Evolutionary conservation across 768 basidiomycete species (phyloP), one percentile per base, ranked within the genome.

Genomic region (Pleurotus tuber-regium): DNA sequence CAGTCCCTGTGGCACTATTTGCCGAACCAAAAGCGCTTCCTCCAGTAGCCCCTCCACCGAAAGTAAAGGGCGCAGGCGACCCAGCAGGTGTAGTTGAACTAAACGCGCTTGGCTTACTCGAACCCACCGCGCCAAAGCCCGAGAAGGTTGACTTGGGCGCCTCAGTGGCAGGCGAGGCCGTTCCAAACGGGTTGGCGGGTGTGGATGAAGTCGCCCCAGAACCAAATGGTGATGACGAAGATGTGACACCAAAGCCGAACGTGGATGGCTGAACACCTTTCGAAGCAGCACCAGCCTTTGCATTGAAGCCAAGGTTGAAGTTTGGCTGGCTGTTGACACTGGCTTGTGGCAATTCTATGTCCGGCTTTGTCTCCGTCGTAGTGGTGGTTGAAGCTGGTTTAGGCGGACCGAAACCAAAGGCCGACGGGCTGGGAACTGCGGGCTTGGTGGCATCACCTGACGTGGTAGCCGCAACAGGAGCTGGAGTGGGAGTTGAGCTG

Each of bases 401-500:
- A 4, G 43, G 57, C 16, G 50, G 11, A 24, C 24, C 29, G 33
- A 54, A 54, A 16, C 61, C 57, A 44, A 60, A 65, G 26, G 51
- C 43, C 54, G 26, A 36, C 12, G 46, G 46, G 10, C 43, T 41
- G 24, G 47, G 44, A 18, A 38, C 48, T 10, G 53, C 26, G 9
- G 46, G 46, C 29, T 48, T 48, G 4, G 14, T 21, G 39, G 40
- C 26, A 30, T 39, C 46, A 28, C n/a, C 21, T 4, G 44, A 44
- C 25, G 43, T 24, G 12, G 21, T 41, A n/a, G n/a, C n/a, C n/a
- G n/a, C n/a, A n/a, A n/a, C n/a, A n/a, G n/a, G n/a, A n/a, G n/a
- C n/a, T 23, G 50, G 18, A 14, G 35, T 16, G 30, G 42, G 30
- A 12, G 50, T 38, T 19, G 50, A 51, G 9, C 24, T 14, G 14